Evolutionary conservation across 1,139 yeast species (phyloP).

Genomic region (Taiozyma sp.): DNA sequence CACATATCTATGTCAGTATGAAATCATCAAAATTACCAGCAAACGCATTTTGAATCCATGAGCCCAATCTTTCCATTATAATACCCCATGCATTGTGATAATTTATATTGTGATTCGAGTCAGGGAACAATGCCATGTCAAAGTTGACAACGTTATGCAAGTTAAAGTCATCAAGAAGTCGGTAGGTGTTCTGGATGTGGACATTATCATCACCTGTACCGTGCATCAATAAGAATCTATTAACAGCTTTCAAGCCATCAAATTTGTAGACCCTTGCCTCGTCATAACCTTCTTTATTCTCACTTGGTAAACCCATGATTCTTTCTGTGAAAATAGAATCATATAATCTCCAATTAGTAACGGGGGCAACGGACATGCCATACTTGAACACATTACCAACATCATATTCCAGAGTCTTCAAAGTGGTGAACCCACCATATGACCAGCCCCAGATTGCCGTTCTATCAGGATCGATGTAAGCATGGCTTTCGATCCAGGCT

Average conservation of each 20-base stretch:
- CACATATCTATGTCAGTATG: not conserved
- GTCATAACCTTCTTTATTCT: conserved; percentile 45
- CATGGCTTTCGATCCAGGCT: conserved; percentile 44
- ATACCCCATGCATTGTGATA: conserved; percentile 66
- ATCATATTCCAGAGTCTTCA: conserved; percentile 62
- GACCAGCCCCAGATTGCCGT: conserved; percentile 87
- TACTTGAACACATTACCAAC: conserved; percentile 52
- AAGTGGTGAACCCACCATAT: conserved; percentile 66
- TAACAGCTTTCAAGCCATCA: conserved; percentile 36
- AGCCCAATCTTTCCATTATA: conserved; percentile 58
- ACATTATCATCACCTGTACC: conserved; percentile 93
- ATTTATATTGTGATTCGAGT: conserved; percentile 69
- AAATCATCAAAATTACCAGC: conserved; percentile 33
- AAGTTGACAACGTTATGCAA: conserved; percentile 60
- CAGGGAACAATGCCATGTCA: conserved; percentile 79
- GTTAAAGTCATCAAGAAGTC: conserved; percentile 62
- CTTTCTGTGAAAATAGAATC: conserved; percentile 77
- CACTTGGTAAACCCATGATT: conserved; percentile 60
- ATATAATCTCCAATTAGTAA: conserved; percentile 64
- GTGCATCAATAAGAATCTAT: conserved; percentile 71
- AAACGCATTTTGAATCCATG: conserved; percentile 61
- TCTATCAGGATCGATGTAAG: conserved; percentile 46
- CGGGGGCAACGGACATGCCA: conserved; percentile 78
- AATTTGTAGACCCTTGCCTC: conserved; percentile 37
- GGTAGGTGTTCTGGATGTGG: conserved; percentile 72